Percentiles rank a stretch among this genome's conserved stretches.
phyloP scores from a whole-genome alignment of 331 rosid genomes.

The Rosa hybrid region DNA sequence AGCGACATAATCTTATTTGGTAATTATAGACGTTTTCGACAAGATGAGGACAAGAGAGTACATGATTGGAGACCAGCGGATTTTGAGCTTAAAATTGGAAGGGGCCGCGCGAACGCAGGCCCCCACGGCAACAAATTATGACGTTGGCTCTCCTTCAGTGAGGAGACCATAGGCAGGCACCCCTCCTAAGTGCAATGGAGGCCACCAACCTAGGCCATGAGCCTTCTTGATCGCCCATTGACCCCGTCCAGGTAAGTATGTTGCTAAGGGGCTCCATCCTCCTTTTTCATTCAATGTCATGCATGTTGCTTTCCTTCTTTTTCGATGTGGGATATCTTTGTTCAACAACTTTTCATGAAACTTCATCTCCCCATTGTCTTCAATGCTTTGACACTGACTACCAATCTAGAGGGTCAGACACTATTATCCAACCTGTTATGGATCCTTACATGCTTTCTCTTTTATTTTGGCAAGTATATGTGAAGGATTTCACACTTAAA shows the following conservation, averaged over 20 bases:
- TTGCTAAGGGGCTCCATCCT: accelerated
- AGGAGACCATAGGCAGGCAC: slow-evolving; percentile 43
- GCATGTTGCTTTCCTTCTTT: neutral
- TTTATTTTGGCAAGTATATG: neutral
- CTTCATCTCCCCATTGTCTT: too few species aligned
- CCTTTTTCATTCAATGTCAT: neutral
- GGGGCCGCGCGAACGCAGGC: slow-evolving; percentile 52
- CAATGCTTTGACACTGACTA: neutral
- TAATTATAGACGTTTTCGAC: too few species aligned
- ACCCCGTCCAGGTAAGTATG: slow-evolving; percentile 53
- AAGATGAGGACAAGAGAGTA: too few species aligned
- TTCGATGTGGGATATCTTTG: slow-evolving; percentile 14
- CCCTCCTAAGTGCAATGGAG: slow-evolving; percentile 42
- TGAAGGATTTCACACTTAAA: neutral
- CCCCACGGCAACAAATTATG: slow-evolving; percentile 43
- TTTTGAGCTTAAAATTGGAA: neutral
- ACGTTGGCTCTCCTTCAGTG: slow-evolving; percentile 46
- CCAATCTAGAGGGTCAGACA: neutral
- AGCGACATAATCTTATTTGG: too few species aligned
- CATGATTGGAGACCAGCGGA: too few species aligned
- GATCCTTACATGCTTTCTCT: neutral
- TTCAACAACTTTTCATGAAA: neutral
- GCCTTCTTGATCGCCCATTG: slow-evolving; percentile 37
- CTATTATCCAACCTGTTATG: neutral
- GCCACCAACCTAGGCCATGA: slow-evolving; percentile 46